Base-by-base conservation (phyloP, 331 rosid genomes). In the Stylosanthes scabra region DNA sequence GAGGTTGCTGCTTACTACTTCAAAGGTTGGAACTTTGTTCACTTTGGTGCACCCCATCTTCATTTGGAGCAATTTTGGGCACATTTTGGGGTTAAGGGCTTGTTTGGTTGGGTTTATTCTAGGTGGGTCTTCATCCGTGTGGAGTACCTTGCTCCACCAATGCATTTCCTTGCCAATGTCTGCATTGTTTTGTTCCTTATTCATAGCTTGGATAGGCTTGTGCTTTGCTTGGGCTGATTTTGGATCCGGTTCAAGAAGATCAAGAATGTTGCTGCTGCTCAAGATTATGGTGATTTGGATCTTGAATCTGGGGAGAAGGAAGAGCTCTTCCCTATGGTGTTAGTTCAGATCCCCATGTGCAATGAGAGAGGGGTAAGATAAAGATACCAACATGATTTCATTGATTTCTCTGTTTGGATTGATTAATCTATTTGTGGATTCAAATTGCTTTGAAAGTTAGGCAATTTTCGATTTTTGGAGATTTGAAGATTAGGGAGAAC, bases 321-420 rank as follows among this genome's bases (percentile, higher is more conserved):
- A 4, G 96, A 86, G 25, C 89, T 80, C 67, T 89, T 83, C 68
- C 98, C 98, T 3, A 86, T 86, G 93, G 96, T 93, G 46, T 82
- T 93, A 49, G 97, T 93, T 46, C 98, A 93, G 89, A 92, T 92
- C 77, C 97, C 98, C 82, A 93, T 93, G 98, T 91, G 98, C 70
- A 93, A 93, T 58, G 98, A 93, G 72, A 90, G 55, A 66, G 98
- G 90, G 96, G 98, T 90, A 11, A 28, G 6, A 1, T n/a, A n/a
- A n/a, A n/a, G n/a, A n/a, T n/a, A n/a, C n/a, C n/a, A n/a, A n/a
- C n/a, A n/a, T 65, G 41, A n/a, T 13, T 7, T 13, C 6, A 12
- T 15, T 52, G 8, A 4, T 6, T 6, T 15, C 3, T 52, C 10
- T 52, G 16, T 15, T 52, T 52, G 58, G 58, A 52, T 15, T 15